Percentiles rank a stretch among this genome's conserved stretches.
phyloP scores from a whole-genome alignment of 331 rosid species.

The Quercus phellos region DNA sequence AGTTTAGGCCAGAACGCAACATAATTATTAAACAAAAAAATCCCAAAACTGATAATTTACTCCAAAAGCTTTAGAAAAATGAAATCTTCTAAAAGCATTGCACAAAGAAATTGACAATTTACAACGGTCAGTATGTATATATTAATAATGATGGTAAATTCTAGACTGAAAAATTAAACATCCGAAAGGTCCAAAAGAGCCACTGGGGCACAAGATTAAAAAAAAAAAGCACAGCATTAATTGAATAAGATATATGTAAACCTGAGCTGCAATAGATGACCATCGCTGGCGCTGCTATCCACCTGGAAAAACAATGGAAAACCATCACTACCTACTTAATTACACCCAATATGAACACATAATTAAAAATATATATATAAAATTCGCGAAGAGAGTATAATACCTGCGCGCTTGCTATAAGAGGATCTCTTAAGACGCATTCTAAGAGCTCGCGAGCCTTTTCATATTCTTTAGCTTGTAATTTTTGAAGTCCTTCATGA shows the following conservation, averaged over 20 bases:
- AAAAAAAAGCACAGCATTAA: background rate
- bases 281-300: slow-evolving; percentile 67
- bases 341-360: slow-evolving; percentile 4
- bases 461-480: slow-evolving; percentile 75
- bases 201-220: background rate
- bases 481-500: slow-evolving; percentile 84
- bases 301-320: slow-evolving; percentile 43
- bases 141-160: background rate
- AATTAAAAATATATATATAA: background rate
- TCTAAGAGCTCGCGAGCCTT: slow-evolving; percentile 80
- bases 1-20: background rate
- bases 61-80: background rate
- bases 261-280: slow-evolving; percentile 94
- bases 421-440: slow-evolving; percentile 76
- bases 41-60: background rate
- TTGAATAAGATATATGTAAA: slow-evolving; percentile 23
- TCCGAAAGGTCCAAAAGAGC: background rate
- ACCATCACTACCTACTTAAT: background rate
- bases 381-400: background rate
- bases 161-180: background rate
- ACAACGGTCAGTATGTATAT: background rate
- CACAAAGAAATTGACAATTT: background rate
- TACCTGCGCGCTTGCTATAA: slow-evolving; percentile 69
- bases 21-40: background rate
- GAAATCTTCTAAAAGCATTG: background rate